phyloP scores from a whole-genome alignment of 352 stramenopile species.

The Phytophthora pseudosyringae region DNA sequence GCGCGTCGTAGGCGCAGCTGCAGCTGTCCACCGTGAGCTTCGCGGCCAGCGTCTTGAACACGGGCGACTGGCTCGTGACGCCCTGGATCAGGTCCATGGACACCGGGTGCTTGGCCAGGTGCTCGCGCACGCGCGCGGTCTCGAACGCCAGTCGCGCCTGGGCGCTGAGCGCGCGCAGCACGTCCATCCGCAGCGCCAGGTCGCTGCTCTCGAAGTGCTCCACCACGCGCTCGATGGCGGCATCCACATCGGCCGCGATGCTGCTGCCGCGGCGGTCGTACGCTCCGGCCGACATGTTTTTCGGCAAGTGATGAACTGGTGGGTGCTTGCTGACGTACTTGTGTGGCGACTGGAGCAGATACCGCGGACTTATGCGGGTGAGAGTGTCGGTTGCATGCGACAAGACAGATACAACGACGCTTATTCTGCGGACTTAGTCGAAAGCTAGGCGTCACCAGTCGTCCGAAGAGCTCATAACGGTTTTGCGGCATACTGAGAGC shows the following conservation, averaged over 20 bases:
- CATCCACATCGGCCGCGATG: slow-evolving; percentile 64
- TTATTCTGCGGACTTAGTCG: slow-evolving; percentile 17
- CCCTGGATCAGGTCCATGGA: slow-evolving; percentile 64
- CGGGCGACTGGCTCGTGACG: slow-evolving; percentile 48
- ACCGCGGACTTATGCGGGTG: slow-evolving; percentile 9
- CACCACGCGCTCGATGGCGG: slow-evolving; percentile 75
- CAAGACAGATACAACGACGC: not conserved
- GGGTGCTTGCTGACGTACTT: slow-evolving; percentile 31
- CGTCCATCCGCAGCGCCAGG: slow-evolving; percentile 68
- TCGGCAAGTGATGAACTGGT: not conserved
- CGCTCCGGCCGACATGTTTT: slow-evolving; percentile 39
- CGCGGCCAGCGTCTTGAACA: slow-evolving; percentile 56
- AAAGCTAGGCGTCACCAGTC: slow-evolving; percentile 21
- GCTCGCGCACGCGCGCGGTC: slow-evolving; percentile 69
- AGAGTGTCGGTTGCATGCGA: slow-evolving; percentile 5
- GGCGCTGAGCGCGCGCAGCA: slow-evolving; percentile 61
- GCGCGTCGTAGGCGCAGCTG: slow-evolving; percentile 68
- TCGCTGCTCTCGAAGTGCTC: slow-evolving; percentile 76
- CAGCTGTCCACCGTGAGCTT: slow-evolving; percentile 57
- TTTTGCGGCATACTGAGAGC: slow-evolving; percentile 14
- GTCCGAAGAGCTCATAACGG: slow-evolving; percentile 17
- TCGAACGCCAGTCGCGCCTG: slow-evolving; percentile 74
- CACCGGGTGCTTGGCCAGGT: slow-evolving; percentile 62
- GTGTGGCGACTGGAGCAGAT: slow-evolving; percentile 26
- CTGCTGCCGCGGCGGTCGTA: slow-evolving; percentile 65